Evolutionary conservation across 2,329 filamentous ascomycete species (phyloP).

Genomic region (Neofusicoccum ribis): DNA sequence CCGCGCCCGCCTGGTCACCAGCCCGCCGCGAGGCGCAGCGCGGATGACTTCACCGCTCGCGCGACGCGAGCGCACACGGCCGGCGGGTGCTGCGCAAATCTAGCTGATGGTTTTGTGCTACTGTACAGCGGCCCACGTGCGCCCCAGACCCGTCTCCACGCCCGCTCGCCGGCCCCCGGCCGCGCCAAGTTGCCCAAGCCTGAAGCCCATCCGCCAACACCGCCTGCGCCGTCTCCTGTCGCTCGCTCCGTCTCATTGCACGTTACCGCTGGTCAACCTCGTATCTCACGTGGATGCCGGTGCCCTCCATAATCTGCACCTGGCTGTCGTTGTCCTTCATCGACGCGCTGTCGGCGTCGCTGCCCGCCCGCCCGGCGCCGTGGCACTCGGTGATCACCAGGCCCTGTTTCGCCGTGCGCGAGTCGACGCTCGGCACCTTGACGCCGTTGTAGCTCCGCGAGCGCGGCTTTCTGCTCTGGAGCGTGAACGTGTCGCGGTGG

Average conservation of each 20-base stretch:
- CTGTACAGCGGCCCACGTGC: neutral
- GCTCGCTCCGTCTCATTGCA: slow-evolving; percentile 8
- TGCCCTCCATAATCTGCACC: slow-evolving; percentile 22
- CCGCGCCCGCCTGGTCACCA: neutral
- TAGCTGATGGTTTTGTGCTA: too few species aligned
- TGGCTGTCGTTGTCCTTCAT: slow-evolving; percentile 24
- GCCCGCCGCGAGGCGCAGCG: neutral
- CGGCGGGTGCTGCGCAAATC: too few species aligned
- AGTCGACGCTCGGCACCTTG: slow-evolving; percentile 8
- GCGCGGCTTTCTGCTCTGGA: neutral
- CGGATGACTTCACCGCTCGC: slow-evolving; percentile 5
- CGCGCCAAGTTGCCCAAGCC: slow-evolving; percentile 9
- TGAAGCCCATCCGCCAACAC: neutral
- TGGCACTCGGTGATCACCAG: neutral
- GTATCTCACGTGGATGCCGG: slow-evolving; percentile 13
- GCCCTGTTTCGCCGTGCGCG: neutral
- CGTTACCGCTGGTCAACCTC: neutral
- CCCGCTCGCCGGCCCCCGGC: neutral
- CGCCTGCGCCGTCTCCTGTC: slow-evolving; percentile 1
- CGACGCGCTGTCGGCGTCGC: slow-evolving; percentile 16
- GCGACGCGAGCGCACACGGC: too few species aligned
- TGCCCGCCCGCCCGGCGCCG: neutral
- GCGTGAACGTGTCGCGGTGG: slow-evolving; percentile 11
- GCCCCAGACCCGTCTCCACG: neutral
- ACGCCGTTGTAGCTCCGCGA: slow-evolving; percentile 9